A percentile compares a stretch with the other conserved stretches of the same genome.
phyloP scores from a whole-genome alignment of 805 yeast genomes.

The Brettanomyces custersianus region DNA sequence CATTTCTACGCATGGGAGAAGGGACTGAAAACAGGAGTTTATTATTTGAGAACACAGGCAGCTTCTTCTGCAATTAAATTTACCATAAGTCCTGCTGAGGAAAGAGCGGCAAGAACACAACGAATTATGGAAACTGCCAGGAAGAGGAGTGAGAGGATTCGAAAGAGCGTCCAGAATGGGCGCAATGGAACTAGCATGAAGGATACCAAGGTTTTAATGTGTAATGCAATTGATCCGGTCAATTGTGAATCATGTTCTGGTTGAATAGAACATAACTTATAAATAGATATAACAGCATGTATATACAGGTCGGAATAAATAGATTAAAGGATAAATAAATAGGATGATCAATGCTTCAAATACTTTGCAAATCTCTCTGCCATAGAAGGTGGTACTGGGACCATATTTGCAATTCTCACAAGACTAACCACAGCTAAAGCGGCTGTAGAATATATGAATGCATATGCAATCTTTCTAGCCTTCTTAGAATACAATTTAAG shows the following conservation, averaged over 20 bases:
- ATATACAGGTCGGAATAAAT: not conserved
- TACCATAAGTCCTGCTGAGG: slow-evolving; percentile 45
- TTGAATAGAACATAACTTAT: slow-evolving; percentile 9
- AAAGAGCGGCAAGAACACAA: slow-evolving; percentile 4
- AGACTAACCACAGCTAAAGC: slow-evolving; percentile 31
- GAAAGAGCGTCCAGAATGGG: slow-evolving; percentile 4
- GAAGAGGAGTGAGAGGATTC: not conserved
- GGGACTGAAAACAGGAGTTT: slow-evolving; percentile 98
- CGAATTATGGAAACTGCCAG: not conserved
- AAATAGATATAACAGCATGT: not conserved
- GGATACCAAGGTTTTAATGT: slow-evolving; percentile 12
- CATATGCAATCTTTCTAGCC: slow-evolving; percentile 38
- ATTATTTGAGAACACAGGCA: slow-evolving; percentile 94
- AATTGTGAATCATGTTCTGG: slow-evolving; percentile 36
- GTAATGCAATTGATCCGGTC: slow-evolving; percentile 18
- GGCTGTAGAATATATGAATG: slow-evolving; percentile 28
- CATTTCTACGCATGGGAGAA: slow-evolving; percentile 98
- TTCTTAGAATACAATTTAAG: slow-evolving; percentile 28
- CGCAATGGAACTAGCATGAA: slow-evolving; percentile 6
- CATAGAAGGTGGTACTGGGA: not conserved
- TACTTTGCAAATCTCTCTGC: not conserved
- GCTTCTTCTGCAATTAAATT: slow-evolving; percentile 96
- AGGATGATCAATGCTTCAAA: not conserved
- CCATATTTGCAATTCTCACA: slow-evolving; percentile 9
- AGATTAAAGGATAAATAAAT: not conserved